A percentile compares a stretch with the other conserved stretches of the same genome.
phyloP scores from a whole-genome alignment of 208 protist genomes.

The Naegleria gruberi region DNA sequence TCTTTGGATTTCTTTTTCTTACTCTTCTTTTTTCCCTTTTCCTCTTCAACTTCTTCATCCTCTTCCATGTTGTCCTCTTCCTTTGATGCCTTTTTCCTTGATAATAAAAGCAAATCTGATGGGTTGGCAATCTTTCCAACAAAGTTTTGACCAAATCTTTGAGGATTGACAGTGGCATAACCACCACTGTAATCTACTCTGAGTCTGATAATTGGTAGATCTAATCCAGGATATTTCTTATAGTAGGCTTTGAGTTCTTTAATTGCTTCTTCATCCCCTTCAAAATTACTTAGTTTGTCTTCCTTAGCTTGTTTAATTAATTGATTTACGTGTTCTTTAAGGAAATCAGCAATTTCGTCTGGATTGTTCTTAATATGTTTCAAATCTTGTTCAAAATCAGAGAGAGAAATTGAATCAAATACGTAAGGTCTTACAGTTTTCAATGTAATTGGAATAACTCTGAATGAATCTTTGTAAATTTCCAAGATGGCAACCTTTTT shows the following conservation, averaged over 20 bases:
- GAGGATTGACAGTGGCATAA: slow-evolving; percentile 45
- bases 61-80: background rate
- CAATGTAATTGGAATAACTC: slow-evolving; percentile 54
- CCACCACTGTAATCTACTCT: slow-evolving; percentile 49
- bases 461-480: slow-evolving; percentile 60
- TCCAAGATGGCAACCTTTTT: slow-evolving; percentile 83
- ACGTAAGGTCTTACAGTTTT: slow-evolving; percentile 81
- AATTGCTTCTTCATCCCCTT: background rate
- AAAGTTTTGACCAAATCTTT: slow-evolving; percentile 51
- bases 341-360: slow-evolving; percentile 37
- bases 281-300: background rate
- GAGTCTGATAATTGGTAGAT: slow-evolving; percentile 24
- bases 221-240: slow-evolving; percentile 30
- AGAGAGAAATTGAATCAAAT: slow-evolving; percentile 65
- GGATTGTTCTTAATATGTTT: slow-evolving; percentile 35
- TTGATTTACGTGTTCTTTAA: slow-evolving; percentile 42
- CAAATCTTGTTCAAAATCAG: slow-evolving; percentile 36
- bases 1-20: background rate
- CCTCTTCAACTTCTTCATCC: background rate
- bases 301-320: slow-evolving; percentile 41
- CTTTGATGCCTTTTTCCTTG: background rate
- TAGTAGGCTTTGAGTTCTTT: slow-evolving; percentile 12
- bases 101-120: slow-evolving; percentile 38
- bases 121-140: slow-evolving; percentile 52
- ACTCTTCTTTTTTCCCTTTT: background rate